A percentile compares a stretch with the other conserved stretches of the same genome.
Evolutionary conservation across 176 grass and related monocot genomes (phyloP).

Genomic region (Triticum turgidum): DNA sequence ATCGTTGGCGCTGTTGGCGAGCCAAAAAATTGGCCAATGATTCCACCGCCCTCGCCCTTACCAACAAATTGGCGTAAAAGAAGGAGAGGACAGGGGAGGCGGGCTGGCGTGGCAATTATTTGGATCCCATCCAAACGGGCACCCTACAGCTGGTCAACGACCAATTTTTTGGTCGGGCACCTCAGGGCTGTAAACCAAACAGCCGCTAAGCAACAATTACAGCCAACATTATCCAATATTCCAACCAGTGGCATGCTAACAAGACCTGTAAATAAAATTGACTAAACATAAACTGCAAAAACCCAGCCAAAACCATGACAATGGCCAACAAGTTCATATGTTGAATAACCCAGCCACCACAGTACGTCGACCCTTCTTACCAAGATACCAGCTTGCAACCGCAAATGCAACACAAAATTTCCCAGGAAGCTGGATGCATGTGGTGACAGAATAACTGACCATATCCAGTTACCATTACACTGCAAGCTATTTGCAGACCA

Average conservation of each 20-base stretch:
- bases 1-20: too few species aligned
- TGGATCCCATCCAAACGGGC: too few species aligned
- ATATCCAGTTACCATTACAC: slow-evolving; percentile 15
- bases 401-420: neutral
- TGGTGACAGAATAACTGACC: slow-evolving; percentile 4
- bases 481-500: slow-evolving; percentile 1
- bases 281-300: neutral
- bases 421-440: neutral
- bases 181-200: too few species aligned
- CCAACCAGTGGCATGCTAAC: neutral
- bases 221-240: neutral
- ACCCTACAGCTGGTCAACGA: too few species aligned
- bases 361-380: neutral
- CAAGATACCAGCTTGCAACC: neutral
- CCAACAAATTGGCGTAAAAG: too few species aligned
- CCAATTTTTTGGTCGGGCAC: too few species aligned
- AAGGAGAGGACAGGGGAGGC: too few species aligned
- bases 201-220: neutral
- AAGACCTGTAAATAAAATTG: neutral
- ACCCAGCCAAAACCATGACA: slow-evolving; percentile 16
- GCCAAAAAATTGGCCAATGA: too few species aligned
- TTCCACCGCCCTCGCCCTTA: too few species aligned
- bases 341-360: neutral
- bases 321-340: neutral
- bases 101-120: too few species aligned